phyloP scores from a whole-genome alignment of 148 eudicot genomes.

The Rhododendron griersonianum region DNA sequence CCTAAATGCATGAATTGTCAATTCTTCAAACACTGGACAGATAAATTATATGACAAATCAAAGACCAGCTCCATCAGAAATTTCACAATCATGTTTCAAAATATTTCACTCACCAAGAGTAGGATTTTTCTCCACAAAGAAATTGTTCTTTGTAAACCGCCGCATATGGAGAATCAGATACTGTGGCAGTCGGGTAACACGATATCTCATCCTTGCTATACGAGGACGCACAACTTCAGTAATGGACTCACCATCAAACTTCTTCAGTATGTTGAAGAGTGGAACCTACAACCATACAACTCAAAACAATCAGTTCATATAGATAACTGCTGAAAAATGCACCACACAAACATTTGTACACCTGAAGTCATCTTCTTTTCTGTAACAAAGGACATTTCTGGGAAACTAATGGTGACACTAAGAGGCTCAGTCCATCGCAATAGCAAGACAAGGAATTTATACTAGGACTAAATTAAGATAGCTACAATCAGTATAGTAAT shows the following conservation, averaged over 20 bases:
- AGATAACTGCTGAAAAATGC: not conserved
- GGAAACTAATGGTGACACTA: not conserved
- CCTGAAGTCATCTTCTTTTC: not conserved
- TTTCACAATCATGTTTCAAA: not conserved
- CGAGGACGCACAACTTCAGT: slow-evolving; percentile 97
- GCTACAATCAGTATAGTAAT: not conserved
- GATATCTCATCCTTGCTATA: slow-evolving; percentile 89
- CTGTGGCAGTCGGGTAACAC: slow-evolving; percentile 84
- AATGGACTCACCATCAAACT: slow-evolving; percentile 88
- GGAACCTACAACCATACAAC: slow-evolving; percentile 51
- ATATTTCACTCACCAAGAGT: slow-evolving; percentile 63
- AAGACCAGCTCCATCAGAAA: not conserved
- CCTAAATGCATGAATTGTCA: not conserved
- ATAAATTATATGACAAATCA: not conserved
- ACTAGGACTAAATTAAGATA: not conserved
- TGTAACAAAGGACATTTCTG: not conserved
- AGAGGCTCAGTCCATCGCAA: not conserved
- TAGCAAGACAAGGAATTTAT: not conserved
- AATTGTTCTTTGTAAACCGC: slow-evolving; percentile 93
- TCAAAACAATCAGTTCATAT: not conserved
- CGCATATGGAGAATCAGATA: slow-evolving; percentile 96
- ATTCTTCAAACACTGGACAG: not conserved
- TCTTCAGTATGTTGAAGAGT: slow-evolving; percentile 91
- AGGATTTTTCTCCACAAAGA: slow-evolving; percentile 94
- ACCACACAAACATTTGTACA: not conserved